phyloP scores from a whole-genome alignment of 176 grass and related monocot genomes.

The Hyparrhenia diplandra region DNA sequence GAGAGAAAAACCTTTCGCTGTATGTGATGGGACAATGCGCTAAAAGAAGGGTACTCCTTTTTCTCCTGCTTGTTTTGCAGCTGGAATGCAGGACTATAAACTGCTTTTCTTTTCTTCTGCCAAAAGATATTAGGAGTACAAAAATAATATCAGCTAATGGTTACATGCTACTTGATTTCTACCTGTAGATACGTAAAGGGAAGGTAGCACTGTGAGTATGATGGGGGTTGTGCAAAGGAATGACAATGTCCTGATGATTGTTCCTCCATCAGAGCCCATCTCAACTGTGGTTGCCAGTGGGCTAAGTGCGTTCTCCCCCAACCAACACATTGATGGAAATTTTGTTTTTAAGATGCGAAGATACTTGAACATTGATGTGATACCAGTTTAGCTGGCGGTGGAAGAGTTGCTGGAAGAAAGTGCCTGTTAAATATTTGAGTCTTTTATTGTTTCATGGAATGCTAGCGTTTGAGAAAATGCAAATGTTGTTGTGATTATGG shows the following conservation, averaged over 20 bases:
- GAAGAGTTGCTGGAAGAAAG: conserved; percentile 19
- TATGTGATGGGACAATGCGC: conserved; percentile 75
- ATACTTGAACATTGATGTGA: conserved; percentile 87
- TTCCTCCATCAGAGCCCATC: conserved; percentile 71
- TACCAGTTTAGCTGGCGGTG: conserved; percentile 58
- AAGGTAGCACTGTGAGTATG: conserved; percentile 97
- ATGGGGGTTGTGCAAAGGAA: conserved; percentile 94
- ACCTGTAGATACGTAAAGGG: conserved; percentile 83
- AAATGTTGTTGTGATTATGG: conserved; percentile 74
- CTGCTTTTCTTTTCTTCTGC: not conserved
- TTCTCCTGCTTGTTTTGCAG: not conserved
- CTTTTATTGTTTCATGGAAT: conserved; percentile 40
- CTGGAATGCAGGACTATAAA: conserved; percentile 8
- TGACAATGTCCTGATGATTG: conserved; percentile 87
- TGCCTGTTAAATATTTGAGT: conserved; percentile 46
- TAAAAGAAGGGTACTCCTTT: conserved; percentile 94
- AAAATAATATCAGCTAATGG: not conserved
- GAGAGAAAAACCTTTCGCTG: conserved; percentile 87
- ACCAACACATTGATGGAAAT: conserved; percentile 71
- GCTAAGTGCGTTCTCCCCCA: conserved; percentile 62
- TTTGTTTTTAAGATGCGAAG: conserved; percentile 88
- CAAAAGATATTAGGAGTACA: not conserved
- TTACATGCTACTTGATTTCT: conserved; percentile 7
- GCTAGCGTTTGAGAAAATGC: conserved; percentile 48
- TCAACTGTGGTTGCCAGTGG: conserved; percentile 84